A percentile compares a stretch with the other conserved stretches of the same genome.
Evolutionary conservation across 2,329 filamentous ascomycete species (phyloP).

Genomic region (Neodidymelliopsis sp.): DNA sequence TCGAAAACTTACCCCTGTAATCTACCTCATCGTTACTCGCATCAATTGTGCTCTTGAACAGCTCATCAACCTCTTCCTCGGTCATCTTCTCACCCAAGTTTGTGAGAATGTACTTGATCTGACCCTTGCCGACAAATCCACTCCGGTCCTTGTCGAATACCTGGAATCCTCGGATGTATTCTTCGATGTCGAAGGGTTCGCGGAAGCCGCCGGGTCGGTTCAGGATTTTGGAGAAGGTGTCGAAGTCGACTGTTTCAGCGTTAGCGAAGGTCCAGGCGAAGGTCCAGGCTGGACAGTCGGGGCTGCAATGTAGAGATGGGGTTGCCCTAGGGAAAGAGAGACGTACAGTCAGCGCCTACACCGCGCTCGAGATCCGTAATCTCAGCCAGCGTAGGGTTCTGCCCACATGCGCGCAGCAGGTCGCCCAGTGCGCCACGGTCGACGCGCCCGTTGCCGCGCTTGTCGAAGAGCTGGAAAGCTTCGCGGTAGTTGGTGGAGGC

Average conservation of each 20-base stretch:
- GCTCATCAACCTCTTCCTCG: slow-evolving; percentile 97
- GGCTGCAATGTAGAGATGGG: too few species aligned
- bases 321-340: not conserved
- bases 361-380: slow-evolving; percentile 91
- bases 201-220: slow-evolving; percentile 98
- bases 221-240: slow-evolving; percentile 94
- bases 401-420: slow-evolving; percentile 92
- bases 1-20: slow-evolving; percentile 76
- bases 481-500: slow-evolving; percentile 99
- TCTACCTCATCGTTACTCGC: slow-evolving; percentile 96
- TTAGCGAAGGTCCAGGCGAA: slow-evolving; percentile 1
- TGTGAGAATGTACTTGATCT: slow-evolving; percentile 96
- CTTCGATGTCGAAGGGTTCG: slow-evolving; percentile 95
- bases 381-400: slow-evolving; percentile 95
- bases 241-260: slow-evolving; percentile 81
- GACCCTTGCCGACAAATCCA: slow-evolving; percentile 95
- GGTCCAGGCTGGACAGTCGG: not conserved
- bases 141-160: slow-evolving; percentile 99
- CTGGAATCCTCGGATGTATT: slow-evolving; percentile 98
- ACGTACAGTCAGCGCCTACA: slow-evolving; percentile 89
- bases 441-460: slow-evolving; percentile 95
- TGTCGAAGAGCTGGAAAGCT: slow-evolving; percentile 99
- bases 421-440: slow-evolving; percentile 87
- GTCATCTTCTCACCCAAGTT: slow-evolving; percentile 99
- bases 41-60: slow-evolving; percentile 92